phyloP scores from a whole-genome alignment of 495 filamentous ascomycete species.

The Jackrogersella minutella region DNA sequence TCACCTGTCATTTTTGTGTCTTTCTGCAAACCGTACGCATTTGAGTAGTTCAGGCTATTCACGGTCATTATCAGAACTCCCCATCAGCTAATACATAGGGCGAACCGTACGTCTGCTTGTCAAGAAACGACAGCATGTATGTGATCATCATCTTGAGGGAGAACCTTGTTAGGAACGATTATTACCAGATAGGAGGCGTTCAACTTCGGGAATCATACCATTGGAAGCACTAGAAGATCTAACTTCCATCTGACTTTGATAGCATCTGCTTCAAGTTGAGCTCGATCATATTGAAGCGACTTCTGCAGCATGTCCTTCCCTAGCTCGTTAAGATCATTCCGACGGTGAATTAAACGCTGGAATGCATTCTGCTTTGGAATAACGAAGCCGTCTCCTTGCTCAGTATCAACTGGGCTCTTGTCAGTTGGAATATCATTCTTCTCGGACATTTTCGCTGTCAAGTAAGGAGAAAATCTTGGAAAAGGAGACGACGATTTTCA shows the following conservation, averaged over 20 bases:
- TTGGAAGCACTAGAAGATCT: constrained; percentile 44
- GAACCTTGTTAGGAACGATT: constrained; percentile 16
- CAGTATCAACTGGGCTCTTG: constrained; percentile 25
- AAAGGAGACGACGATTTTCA: neutral
- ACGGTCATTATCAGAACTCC: neutral
- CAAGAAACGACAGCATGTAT: constrained; percentile 45
- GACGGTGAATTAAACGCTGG: constrained; percentile 21
- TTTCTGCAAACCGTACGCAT: constrained; percentile 44
- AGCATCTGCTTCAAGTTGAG: constrained; percentile 44
- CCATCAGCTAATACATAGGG: constrained; percentile 14
- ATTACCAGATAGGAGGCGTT: neutral
- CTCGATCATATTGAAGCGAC: constrained; percentile 44
- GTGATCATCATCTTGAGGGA: constrained; percentile 43
- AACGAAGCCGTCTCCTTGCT: constrained; percentile 14
- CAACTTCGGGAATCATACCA: constrained; percentile 28
- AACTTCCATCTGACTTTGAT: constrained; percentile 41
- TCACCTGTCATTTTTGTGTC: constrained; percentile 46
- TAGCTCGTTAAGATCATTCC: constrained; percentile 38
- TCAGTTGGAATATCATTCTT: constrained; percentile 13
- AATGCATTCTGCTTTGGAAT: constrained; percentile 31
- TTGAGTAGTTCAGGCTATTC: constrained; percentile 38
- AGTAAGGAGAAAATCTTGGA: neutral
- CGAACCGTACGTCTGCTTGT: constrained; percentile 46
- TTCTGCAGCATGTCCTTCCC: constrained; percentile 41
- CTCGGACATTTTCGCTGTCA: constrained; percentile 30